Conservation (phyloP, 805 yeast species). For the Saccharomycopsis fermentans region DNA sequence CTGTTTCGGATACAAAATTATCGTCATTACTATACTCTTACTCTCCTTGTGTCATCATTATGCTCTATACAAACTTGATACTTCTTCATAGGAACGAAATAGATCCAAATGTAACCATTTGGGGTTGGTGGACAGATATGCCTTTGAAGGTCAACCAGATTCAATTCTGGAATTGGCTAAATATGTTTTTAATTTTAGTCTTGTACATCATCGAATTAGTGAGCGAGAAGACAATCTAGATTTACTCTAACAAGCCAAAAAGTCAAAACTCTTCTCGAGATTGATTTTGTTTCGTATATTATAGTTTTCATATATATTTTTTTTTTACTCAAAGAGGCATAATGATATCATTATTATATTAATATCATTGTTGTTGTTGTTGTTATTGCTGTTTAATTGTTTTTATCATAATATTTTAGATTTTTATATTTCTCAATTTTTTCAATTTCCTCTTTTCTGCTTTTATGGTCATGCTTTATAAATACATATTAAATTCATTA, state of each 20-base stretch:
- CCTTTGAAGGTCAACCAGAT: slow-evolving; percentile 50
- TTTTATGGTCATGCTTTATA: neutral
- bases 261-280: too few relatives aligned
- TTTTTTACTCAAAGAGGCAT: neutral
- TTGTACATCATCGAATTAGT: slow-evolving; percentile 72
- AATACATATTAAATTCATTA: neutral
- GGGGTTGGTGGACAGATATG: slow-evolving; percentile 40
- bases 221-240: slow-evolving; percentile 20
- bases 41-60: slow-evolving; percentile 88
- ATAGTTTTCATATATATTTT: slow-evolving; percentile 1
- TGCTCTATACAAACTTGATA: slow-evolving; percentile 90
- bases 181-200: slow-evolving; percentile 70
- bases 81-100: slow-evolving; percentile 77
- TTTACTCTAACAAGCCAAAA: neutral
- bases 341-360: too few relatives aligned
- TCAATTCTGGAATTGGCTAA: slow-evolving; percentile 97
- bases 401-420: neutral
- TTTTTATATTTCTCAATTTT: neutral
- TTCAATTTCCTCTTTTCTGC: neutral
- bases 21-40: slow-evolving; percentile 61
- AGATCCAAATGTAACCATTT: slow-evolving; percentile 48
- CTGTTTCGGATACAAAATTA: slow-evolving; percentile 25
- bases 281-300: neutral
- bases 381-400: neutral
- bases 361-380: too few relatives aligned